Base-by-base conservation (phyloP, 2,329 filamentous ascomycete genomes). In the Pseudocercospora fijiensis region DNA sequence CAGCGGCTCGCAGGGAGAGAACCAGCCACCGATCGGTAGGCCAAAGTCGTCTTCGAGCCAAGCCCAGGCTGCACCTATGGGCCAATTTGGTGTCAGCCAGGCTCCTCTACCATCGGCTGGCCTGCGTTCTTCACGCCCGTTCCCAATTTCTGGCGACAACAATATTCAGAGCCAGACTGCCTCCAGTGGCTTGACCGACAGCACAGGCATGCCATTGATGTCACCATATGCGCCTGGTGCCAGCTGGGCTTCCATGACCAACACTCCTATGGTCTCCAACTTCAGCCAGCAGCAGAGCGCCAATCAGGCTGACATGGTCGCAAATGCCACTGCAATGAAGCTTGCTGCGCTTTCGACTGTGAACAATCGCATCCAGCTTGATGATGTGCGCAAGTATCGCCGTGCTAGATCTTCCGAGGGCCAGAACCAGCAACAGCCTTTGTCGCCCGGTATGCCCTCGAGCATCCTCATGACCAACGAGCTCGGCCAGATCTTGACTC, bases 301-400 rank as follows among this genome's bases (percentile, higher is more conserved):
- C 66, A 88, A 85, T 61, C 93, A 97, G 76, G 93, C 92, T 16
- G 95, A 99, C 74, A 98, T 98, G 94, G 90, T 99, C 63, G 95
- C 95, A 64, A 99, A 98, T 75, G 95, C 95, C 26, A 98, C 95
- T 16, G 95, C 95, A 22, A 99, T 99, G 95, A 99, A 99, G 78
- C 85, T 99, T 58, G 95, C 95, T 52, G 95, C 95, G 18, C 83
- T 99, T 52, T 98, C 94, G 4, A 99, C 95, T 2, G 95, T 99
- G 57, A 99, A 98, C 82, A 99, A 98, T 78, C 90, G 95, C 47
- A 96, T 99, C 73, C 93, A 95, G 58, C 84, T 99, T 64, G 95
- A 99, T 73, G 95, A 99, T 76, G 94, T 96, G 66, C 91, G 93
- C 74, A 98, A 98, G 80, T 98, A 95, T 78, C 91, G 95, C 68